These are phyloP conservation scores for Candida railenensis DNA, from an alignment of 805 yeast genomes.

Conservation along the genomic window DNA sequence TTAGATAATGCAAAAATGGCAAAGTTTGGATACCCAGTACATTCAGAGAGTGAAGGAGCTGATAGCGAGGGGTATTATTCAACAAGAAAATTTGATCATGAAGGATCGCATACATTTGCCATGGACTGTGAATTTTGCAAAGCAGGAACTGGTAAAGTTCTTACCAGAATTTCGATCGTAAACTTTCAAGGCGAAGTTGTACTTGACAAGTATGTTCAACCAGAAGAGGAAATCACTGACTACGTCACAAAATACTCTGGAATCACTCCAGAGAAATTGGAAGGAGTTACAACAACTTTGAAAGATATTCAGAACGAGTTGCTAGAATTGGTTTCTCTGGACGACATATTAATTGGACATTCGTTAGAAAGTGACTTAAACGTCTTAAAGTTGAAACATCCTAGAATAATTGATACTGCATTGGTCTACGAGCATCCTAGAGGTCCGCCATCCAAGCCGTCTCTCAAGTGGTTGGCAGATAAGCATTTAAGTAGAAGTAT, in stretches of 20 bases:
- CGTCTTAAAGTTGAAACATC: slow-evolving; percentile 71
- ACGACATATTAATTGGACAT: slow-evolving; percentile 82
- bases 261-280: slow-evolving; percentile 68
- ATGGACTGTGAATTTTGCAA: slow-evolving; percentile 94
- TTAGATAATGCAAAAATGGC: slow-evolving; percentile 49
- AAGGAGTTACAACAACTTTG: slow-evolving; percentile 60
- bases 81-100: slow-evolving; percentile 53
- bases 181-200: slow-evolving; percentile 60
- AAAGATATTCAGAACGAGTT: slow-evolving; percentile 66
- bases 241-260: slow-evolving; percentile 87
- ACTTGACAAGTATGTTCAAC: slow-evolving; percentile 76
- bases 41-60: slow-evolving; percentile 6
- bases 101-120: slow-evolving; percentile 67
- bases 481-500: slow-evolving; percentile 56
- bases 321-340: slow-evolving; percentile 42
- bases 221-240: slow-evolving; percentile 69
- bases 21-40: slow-evolving; percentile 39
- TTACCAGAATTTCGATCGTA: slow-evolving; percentile 76
- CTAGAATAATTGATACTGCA: slow-evolving; percentile 77
- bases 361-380: slow-evolving; percentile 81
- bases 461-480: slow-evolving; percentile 68
- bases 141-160: slow-evolving; percentile 57
- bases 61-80: slow-evolving; percentile 11
- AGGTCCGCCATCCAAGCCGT: slow-evolving; percentile 80
- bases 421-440: slow-evolving; percentile 72